phyloP scores from a whole-genome alignment of 2,329 filamentous ascomycete species.

The Paecilomyces variotii region DNA sequence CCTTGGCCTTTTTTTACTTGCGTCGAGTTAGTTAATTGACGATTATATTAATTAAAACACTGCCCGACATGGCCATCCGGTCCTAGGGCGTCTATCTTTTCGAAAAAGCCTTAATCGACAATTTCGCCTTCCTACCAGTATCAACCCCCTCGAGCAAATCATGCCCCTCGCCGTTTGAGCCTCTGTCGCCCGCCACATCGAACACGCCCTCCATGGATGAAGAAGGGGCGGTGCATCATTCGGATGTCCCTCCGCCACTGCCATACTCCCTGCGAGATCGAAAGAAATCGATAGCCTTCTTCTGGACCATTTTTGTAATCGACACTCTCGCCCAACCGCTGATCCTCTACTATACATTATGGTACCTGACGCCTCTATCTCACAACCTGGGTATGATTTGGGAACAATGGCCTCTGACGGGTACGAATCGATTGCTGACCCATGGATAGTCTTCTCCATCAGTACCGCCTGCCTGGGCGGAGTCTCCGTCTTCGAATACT shows the following conservation, averaged over 20 bases:
- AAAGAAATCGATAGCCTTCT: slow-evolving; percentile 49
- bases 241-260: slow-evolving; percentile 39
- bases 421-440: background rate
- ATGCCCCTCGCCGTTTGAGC: background rate
- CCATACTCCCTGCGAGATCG: slow-evolving; percentile 49
- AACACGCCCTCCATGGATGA: slow-evolving; percentile 21
- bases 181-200: slow-evolving; percentile 8
- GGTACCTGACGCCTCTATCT: slow-evolving; percentile 47
- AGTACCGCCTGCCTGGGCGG: slow-evolving; percentile 34
- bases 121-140: background rate
- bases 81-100: background rate
- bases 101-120: too few relatives aligned
- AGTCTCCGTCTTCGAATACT: slow-evolving; percentile 36
- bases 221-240: slow-evolving; percentile 15
- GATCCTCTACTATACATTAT: slow-evolving; percentile 53
- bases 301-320: slow-evolving; percentile 53
- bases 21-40: too few relatives aligned
- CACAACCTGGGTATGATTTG: slow-evolving; percentile 30
- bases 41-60: background rate
- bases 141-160: background rate
- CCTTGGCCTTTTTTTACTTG: background rate
- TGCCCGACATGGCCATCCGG: background rate
- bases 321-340: slow-evolving; percentile 53
- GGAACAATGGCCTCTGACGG: background rate
- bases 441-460: slow-evolving; percentile 32